Conservation (phyloP, 2,329 filamentous ascomycete genomes). For the Colletotrichum cereale region DNA sequence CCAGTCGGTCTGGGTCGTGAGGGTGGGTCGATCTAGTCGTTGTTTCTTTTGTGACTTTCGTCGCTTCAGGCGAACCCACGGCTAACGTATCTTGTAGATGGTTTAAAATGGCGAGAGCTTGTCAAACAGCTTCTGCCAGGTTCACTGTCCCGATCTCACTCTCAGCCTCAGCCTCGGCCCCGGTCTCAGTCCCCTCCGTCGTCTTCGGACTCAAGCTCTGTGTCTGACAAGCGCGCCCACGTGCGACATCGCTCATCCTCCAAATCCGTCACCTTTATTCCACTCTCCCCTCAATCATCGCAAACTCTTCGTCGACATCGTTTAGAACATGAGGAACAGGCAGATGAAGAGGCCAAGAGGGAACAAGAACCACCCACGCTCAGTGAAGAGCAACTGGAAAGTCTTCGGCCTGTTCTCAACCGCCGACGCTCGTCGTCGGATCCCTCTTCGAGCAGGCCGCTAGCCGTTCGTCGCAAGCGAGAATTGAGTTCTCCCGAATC, state of each 20-base stretch:
- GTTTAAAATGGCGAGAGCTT: conserved; percentile 44
- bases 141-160: conserved; percentile 15
- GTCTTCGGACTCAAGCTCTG: conserved; percentile 32
- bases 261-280: conserved; percentile 62
- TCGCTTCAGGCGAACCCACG: background rate
- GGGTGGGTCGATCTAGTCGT: conserved; percentile 43
- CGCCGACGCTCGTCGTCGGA: conserved; percentile 50
- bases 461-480: conserved; percentile 44
- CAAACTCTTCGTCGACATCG: conserved; percentile 59
- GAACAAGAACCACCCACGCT: conserved; percentile 33
- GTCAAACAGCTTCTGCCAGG: conserved; percentile 25
- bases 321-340: conserved; percentile 49
- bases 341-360: conserved; percentile 39
- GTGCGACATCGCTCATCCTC: conserved; percentile 42
- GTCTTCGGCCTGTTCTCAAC: conserved; percentile 36
- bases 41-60: conserved; percentile 29
- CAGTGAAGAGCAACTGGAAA: conserved; percentile 39
- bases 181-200: conserved; percentile 33
- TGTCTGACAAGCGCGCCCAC: conserved; percentile 14
- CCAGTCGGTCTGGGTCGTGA: conserved; percentile 39
- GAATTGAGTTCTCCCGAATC: conserved; percentile 43
- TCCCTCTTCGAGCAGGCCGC: conserved; percentile 49
- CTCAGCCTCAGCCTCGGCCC: conserved; percentile 26
- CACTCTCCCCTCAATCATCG: conserved; percentile 63
- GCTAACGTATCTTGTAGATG: conserved; percentile 45